Conservation (phyloP, 1,139 yeast species). For the Saccharomyces hybrid region DNA sequence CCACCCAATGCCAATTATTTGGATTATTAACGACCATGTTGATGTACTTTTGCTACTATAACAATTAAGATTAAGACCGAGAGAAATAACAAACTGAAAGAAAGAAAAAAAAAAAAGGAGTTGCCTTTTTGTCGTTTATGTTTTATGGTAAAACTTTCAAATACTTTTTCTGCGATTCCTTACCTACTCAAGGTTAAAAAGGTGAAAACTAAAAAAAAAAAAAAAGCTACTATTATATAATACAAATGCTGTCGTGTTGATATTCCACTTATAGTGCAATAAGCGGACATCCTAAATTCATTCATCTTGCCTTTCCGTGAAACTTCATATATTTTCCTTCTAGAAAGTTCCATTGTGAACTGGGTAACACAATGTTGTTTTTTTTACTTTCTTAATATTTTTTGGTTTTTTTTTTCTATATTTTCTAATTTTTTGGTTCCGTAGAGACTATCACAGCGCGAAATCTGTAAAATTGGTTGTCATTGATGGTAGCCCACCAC, state of each 20-base stretch:
- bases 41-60: not conserved
- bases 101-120: not conserved
- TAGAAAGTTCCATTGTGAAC: slow-evolving; percentile 5
- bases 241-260: not conserved
- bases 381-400: not conserved
- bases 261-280: not conserved
- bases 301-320: not conserved
- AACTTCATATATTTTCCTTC: not conserved
- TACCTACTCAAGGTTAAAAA: not conserved
- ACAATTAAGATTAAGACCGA: not conserved
- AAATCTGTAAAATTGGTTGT: slow-evolving; percentile 37
- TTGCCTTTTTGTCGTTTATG: not conserved
- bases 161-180: not conserved
- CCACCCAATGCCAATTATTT: slow-evolving; percentile 97
- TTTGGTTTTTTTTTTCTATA: not conserved
- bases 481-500: slow-evolving; percentile 64
- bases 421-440: not conserved
- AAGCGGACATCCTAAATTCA: not conserved
- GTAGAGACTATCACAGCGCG: slow-evolving; percentile 12
- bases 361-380: not conserved
- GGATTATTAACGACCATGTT: slow-evolving; percentile 67
- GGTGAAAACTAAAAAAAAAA: not conserved
- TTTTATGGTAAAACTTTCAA: not conserved
- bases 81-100: not conserved
- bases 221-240: not conserved